Conservation (phyloP, 805 yeast species). For the Barnettozyma californica region DNA sequence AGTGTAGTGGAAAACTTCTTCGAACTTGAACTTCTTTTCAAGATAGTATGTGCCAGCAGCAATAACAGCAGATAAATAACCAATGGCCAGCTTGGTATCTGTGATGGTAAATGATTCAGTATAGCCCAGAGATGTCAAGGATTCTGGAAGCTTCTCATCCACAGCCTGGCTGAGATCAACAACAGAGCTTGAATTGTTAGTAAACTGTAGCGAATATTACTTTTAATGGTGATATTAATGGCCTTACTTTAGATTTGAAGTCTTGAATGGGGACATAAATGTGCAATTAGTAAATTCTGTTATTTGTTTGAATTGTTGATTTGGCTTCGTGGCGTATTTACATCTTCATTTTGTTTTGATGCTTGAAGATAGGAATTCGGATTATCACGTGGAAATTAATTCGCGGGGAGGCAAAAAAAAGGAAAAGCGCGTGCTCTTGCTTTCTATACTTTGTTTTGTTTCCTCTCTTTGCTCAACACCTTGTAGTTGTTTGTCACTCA, state of each 20-base stretch:
- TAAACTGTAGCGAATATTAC: not conserved
- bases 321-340: not conserved
- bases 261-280: slow-evolving; percentile 11
- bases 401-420: not conserved
- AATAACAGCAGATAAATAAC: slow-evolving; percentile 42
- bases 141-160: slow-evolving; percentile 13
- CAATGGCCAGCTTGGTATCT: slow-evolving; percentile 47
- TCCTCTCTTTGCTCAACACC: not conserved
- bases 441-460: not conserved
- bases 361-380: not conserved
- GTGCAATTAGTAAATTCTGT: not conserved
- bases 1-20: slow-evolving; percentile 37
- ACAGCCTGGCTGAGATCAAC: slow-evolving; percentile 13
- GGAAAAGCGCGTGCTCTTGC: not conserved
- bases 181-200: slow-evolving; percentile 13
- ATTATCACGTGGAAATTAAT: not conserved
- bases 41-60: slow-evolving; percentile 44
- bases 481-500: slow-evolving; percentile 1
- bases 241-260: slow-evolving; percentile 16
- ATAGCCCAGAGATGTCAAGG: slow-evolving; percentile 31
- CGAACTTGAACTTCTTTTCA: slow-evolving; percentile 44
- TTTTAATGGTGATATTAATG: too few species aligned
- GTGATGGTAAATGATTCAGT: slow-evolving; percentile 34
- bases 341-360: too few species aligned
- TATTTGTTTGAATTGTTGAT: not conserved